These are phyloP conservation scores for Aureoboletus auriporus DNA, from an alignment of 768 basidiomycete genomes.

Conservation along the genomic window DNA sequence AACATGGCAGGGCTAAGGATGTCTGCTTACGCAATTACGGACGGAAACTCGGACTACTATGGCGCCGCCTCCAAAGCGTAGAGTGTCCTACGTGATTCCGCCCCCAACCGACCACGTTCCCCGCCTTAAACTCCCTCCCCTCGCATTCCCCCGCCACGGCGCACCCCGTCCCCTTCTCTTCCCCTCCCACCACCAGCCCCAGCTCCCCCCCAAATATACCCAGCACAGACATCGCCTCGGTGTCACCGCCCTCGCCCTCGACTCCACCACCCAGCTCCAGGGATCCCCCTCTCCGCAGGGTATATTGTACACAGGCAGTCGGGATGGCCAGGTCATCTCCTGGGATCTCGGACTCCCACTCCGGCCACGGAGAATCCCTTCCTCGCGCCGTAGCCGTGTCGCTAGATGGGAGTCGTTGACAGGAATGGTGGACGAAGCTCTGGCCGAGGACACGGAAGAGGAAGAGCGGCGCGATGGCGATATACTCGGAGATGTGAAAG, in stretches of 20 bases:
- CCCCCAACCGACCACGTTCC: slow-evolving; percentile 60
- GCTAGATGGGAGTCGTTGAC: slow-evolving; percentile 79
- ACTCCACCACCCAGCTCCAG: slow-evolving; percentile 73
- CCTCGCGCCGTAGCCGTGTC: slow-evolving; percentile 20
- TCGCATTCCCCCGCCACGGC: slow-evolving; percentile 61
- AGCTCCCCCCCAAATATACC: slow-evolving; percentile 17
- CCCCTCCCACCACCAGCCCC: slow-evolving; percentile 27
- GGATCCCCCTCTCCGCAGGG: slow-evolving; percentile 70
- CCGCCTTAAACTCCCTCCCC: slow-evolving; percentile 66
- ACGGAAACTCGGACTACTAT: not conserved
- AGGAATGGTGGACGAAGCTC: slow-evolving; percentile 72
- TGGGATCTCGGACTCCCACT: slow-evolving; percentile 80
- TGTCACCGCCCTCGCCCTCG: slow-evolving; percentile 82
- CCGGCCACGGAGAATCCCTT: slow-evolving; percentile 36
- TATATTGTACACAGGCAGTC: slow-evolving; percentile 84
- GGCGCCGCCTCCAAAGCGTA: slow-evolving; percentile 50
- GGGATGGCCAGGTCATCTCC: slow-evolving; percentile 83
- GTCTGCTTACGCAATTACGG: slow-evolving; percentile 21
- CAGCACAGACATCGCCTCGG: slow-evolving; percentile 87
- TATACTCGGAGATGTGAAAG: slow-evolving; percentile 67
- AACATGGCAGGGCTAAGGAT: slow-evolving; percentile 50
- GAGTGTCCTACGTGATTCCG: slow-evolving; percentile 88
- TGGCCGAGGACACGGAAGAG: slow-evolving; percentile 63
- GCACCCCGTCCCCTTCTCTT: slow-evolving; percentile 65
- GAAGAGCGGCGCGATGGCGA: slow-evolving; percentile 74